These are phyloP conservation scores for Xylaria acuta DNA, from an alignment of 495 filamentous ascomycete genomes.

Conservation along the genomic window DNA sequence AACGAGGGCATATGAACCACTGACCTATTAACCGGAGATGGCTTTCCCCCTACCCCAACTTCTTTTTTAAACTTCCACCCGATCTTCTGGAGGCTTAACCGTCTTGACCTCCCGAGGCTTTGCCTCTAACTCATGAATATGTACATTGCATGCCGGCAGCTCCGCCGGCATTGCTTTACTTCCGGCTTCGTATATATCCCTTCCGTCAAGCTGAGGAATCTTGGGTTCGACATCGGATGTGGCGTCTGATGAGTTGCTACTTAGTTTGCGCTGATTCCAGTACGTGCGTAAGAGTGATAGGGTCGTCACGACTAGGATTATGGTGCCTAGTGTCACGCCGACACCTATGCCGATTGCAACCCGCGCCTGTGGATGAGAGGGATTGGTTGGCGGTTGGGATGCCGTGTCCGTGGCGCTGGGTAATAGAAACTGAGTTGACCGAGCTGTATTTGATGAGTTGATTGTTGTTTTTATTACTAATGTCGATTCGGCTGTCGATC, in stretches of 20 bases:
- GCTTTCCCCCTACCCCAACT: background rate
- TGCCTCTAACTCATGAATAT: constrained; percentile 8
- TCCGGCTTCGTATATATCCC: constrained; percentile 1
- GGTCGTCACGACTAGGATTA: background rate
- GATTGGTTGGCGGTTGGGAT: background rate
- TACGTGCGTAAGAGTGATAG: background rate
- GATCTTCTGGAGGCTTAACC: background rate
- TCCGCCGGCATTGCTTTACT: background rate
- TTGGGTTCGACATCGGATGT: background rate
- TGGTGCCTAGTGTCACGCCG: constrained; percentile 1
- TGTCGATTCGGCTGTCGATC: background rate
- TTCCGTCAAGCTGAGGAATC: background rate
- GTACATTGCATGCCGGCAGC: background rate
- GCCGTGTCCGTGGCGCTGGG: background rate
- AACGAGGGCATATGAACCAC: background rate
- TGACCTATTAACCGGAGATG: too few species aligned
- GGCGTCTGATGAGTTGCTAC: background rate
- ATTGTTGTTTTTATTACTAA: background rate
- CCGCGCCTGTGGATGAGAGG: background rate
- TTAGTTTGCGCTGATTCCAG: background rate
- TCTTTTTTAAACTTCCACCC: background rate
- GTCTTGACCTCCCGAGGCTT: background rate
- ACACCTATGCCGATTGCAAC: background rate
- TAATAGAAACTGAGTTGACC: background rate
- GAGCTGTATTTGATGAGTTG: background rate